These are phyloP conservation scores for Neofusicoccum laricinum DNA, from an alignment of 2,329 filamentous ascomycete species.

Conservation along the genomic window DNA sequence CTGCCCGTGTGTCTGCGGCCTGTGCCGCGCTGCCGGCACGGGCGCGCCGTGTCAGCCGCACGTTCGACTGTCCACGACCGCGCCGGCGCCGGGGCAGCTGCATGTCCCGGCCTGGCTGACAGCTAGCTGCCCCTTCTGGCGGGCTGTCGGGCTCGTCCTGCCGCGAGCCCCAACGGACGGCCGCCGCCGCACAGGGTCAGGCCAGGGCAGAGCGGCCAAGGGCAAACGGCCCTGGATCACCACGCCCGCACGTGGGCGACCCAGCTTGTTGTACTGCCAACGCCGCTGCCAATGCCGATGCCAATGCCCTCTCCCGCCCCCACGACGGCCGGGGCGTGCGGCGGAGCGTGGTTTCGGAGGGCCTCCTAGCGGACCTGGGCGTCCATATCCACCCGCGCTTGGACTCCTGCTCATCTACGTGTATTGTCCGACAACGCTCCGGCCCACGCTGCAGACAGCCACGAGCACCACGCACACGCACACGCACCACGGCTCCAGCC, in stretches of 20 bases:
- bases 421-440: background rate
- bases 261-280: background rate
- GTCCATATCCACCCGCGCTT: background rate
- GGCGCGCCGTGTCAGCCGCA: background rate
- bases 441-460: background rate
- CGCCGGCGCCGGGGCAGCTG: background rate
- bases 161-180: too few species aligned
- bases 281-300: background rate
- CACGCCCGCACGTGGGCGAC: background rate
- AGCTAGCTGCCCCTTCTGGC: constrained; percentile 3
- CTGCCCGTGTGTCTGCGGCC: background rate
- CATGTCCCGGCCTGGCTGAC: background rate
- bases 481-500: background rate
- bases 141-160: background rate
- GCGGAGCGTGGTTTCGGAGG: background rate
- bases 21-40: background rate
- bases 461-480: background rate
- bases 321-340: background rate
- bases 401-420: background rate
- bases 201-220: too few species aligned
- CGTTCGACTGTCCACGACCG: background rate
- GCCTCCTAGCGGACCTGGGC: background rate
- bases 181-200: too few species aligned
- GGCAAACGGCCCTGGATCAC: background rate
- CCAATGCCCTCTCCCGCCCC: background rate